Percentiles rank a stretch among this genome's conserved stretches.
Conservation (phyloP, 139 green algal species). For the Axilococcus clingmanii region DNA sequence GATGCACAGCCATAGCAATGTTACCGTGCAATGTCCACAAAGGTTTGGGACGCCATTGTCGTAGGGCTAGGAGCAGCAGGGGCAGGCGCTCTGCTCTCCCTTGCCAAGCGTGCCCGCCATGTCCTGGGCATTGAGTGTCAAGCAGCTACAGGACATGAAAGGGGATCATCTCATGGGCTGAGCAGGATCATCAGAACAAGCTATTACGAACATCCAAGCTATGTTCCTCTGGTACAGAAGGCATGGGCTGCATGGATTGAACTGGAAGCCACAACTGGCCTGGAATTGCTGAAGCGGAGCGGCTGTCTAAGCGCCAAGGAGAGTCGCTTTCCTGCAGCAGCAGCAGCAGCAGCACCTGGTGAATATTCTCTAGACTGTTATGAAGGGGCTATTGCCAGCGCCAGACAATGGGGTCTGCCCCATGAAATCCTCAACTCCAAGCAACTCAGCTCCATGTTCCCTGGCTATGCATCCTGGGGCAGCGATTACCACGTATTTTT, state of each 20-base stretch:
- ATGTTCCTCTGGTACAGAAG: constrained; percentile 40
- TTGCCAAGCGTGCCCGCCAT: constrained; percentile 35
- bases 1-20: too few relatives aligned
- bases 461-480: constrained; percentile 36
- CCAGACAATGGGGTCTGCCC: constrained; percentile 18
- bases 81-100: constrained; percentile 35
- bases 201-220: constrained; percentile 40
- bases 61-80: constrained; percentile 38
- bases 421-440: constrained; percentile 46
- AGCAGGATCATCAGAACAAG: constrained; percentile 50
- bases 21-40: too few relatives aligned
- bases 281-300: constrained; percentile 27
- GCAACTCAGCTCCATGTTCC: constrained; percentile 40
- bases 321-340: too few relatives aligned
- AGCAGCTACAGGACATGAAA: constrained; percentile 25
- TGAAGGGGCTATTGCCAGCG: constrained; percentile 13
- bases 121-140: constrained; percentile 49
- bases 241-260: constrained; percentile 34
- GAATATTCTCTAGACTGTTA: constrained; percentile 14
- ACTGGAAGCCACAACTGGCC: constrained; percentile 30
- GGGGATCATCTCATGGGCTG: constrained; percentile 38
- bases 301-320: constrained; percentile 18
- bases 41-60: constrained; percentile 46
- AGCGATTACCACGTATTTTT: constrained; percentile 30
- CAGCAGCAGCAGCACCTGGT: too few relatives aligned